Conservation (phyloP, 441 rosid genomes). For the Bocquillonia castaneifolia region DNA sequence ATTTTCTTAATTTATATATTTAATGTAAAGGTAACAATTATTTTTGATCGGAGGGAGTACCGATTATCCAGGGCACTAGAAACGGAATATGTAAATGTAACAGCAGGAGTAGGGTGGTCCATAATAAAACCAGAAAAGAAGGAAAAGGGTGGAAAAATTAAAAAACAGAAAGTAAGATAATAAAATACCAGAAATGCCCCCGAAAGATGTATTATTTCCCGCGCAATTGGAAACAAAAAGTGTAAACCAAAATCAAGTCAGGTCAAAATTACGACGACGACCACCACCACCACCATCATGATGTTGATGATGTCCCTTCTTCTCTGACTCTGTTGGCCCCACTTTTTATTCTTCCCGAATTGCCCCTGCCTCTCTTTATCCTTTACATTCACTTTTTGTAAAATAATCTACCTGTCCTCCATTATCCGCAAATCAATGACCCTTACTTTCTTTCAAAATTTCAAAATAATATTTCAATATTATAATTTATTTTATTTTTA, state of each 20-base stretch:
- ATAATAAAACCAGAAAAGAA: no score
- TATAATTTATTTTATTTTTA: background rate
- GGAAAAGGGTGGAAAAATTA: no score
- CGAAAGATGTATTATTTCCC: slow-evolving; percentile 10
- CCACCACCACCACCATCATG: slow-evolving; percentile 20
- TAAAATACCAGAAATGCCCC: slow-evolving; percentile 15
- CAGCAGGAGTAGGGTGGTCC: no score
- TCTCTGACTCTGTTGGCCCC: slow-evolving; percentile 31
- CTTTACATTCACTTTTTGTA: slow-evolving; percentile 19
- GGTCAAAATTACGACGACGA: slow-evolving; percentile 25
- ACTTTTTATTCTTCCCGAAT: background rate
- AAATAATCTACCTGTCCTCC: slow-evolving; percentile 58
- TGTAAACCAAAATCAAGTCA: slow-evolving; percentile 10
- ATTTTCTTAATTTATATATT: no score
- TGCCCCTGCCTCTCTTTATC: background rate
- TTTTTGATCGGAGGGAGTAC: no score
- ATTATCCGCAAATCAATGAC: slow-evolving; percentile 58
- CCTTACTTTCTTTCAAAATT: background rate
- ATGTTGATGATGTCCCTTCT: slow-evolving; percentile 13
- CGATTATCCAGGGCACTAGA: no score
- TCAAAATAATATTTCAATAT: background rate
- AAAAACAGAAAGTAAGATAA: no score
- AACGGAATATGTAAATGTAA: no score
- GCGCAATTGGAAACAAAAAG: slow-evolving; percentile 18
- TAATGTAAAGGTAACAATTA: no score